Base-by-base conservation (phyloP, 306 rosid genomes). In the Dicorynia guianensis region DNA sequence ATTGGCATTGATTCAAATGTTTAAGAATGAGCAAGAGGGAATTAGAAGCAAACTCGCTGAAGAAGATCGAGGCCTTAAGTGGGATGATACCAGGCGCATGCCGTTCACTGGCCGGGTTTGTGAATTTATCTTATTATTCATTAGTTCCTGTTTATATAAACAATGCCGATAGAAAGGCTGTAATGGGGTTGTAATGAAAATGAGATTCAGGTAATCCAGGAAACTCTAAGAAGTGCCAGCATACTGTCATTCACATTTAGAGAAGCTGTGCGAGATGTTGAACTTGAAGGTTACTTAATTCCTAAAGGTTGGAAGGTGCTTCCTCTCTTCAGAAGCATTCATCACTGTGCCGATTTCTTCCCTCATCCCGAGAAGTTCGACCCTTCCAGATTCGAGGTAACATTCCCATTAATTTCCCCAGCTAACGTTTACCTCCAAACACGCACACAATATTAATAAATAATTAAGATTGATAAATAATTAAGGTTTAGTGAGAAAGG, bases 221-320 rank as follows among this genome's bases (percentile, higher is more conserved):
- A 93, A 64, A 93, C 98, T 17, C 75, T 93, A 73, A 85, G 98
- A 83, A 79, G 82, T 53, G 97, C 97, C 70, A 89, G 97, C 80
- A 90, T 93, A 54, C 52, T 93, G 52, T 91, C 98, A 4, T 93
- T 93, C 81, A 93, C 98, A 75, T 93, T 91, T 83, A 87, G 98
- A 80, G 98, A 93, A 79, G 98, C 98, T 1, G 94, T 87, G 0
- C 76, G 77, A 83, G 96, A 93, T 61, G 93, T 93, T 14, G 97
- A 85, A 79, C 72, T 89, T 34, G 86, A 91, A 69, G 97, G 98
- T n/a, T 91, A 88, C 77, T n/a, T 76, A 4, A 89, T 93, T 85
- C 98, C 98, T 0, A 93, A 81, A 77, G 96, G 98, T 67, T 93
- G 98, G 98, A 93, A 93, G 81, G 97, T 93, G 50, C 96, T 93